Evolutionary conservation across 1,284 basidiomycete genomes (phyloP).

Genomic region (Psilocybe mexicana): DNA sequence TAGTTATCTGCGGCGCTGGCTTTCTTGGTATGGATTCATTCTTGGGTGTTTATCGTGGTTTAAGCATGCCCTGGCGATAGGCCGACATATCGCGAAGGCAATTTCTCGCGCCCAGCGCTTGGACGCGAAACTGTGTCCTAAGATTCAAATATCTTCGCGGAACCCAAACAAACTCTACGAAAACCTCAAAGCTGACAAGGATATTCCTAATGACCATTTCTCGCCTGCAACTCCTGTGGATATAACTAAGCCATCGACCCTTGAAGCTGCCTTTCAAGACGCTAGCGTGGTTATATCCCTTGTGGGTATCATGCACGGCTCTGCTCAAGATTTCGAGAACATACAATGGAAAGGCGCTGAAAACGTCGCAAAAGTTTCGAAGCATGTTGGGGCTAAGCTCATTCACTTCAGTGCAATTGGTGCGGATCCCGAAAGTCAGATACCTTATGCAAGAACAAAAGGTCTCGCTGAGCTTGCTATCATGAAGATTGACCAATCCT

Average conservation of each 20-base stretch:
- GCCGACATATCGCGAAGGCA: conserved; percentile 54
- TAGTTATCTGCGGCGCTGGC: conserved; percentile 66
- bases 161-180: conserved; percentile 44
- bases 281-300: conserved; percentile 62
- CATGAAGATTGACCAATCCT: conserved; percentile 44
- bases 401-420: conserved; percentile 67
- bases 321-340: conserved; percentile 52
- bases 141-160: conserved; percentile 57
- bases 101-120: conserved; percentile 27
- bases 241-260: conserved; percentile 49
- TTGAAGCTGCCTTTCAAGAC: conserved; percentile 48
- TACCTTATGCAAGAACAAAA: conserved; percentile 63
- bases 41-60: background rate
- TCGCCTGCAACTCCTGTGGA: conserved; percentile 52
- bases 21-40: conserved; percentile 50
- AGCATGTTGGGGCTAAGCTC: conserved; percentile 49
- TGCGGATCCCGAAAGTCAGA: conserved; percentile 46
- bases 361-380: conserved; percentile 57
- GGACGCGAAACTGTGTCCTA: conserved; percentile 22
- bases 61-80: conserved; percentile 30
- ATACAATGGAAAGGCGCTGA: conserved; percentile 66
- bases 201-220: conserved; percentile 30
- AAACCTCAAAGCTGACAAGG: conserved; percentile 27
- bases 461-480: conserved; percentile 60
- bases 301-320: conserved; percentile 63